phyloP scores from a whole-genome alignment of 805 yeast genomes.

The Nakazawaea peltata region DNA sequence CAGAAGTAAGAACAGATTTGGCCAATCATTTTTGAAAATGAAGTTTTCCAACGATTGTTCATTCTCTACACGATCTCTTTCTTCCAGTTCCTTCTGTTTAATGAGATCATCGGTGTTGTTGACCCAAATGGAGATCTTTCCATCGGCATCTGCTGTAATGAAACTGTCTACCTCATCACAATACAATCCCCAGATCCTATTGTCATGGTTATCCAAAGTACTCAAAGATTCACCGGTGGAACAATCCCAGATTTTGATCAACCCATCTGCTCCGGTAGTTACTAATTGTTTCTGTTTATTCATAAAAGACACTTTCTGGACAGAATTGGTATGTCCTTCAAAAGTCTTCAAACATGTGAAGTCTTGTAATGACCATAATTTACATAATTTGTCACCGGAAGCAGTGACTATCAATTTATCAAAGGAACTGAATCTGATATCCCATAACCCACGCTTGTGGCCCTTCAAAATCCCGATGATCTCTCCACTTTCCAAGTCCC shows the following conservation, averaged over 20 bases:
- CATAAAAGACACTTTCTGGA: conserved; percentile 71
- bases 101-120: conserved; percentile 77
- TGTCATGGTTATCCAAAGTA: conserved; percentile 86
- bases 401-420: conserved; percentile 75
- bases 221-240: conserved; percentile 66
- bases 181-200: conserved; percentile 89
- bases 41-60: conserved; percentile 82
- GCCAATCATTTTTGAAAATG: conserved; percentile 71
- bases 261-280: conserved; percentile 90
- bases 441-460: conserved; percentile 95
- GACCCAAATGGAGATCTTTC: conserved; percentile 80
- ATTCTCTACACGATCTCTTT: conserved; percentile 61
- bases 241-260: conserved; percentile 84
- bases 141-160: conserved; percentile 92
- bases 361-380: conserved; percentile 81
- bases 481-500: conserved; percentile 87
- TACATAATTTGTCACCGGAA: conserved; percentile 89
- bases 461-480: conserved; percentile 77
- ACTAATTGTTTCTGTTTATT: conserved; percentile 60
- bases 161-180: conserved; percentile 59
- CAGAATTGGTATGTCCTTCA: conserved; percentile 92
- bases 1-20: conserved; percentile 80
- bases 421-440: conserved; percentile 70
- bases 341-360: conserved; percentile 72
- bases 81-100: conserved; percentile 44